phyloP scores from a whole-genome alignment of 495 filamentous ascomycete genomes.

The Hamigera avellanea region DNA sequence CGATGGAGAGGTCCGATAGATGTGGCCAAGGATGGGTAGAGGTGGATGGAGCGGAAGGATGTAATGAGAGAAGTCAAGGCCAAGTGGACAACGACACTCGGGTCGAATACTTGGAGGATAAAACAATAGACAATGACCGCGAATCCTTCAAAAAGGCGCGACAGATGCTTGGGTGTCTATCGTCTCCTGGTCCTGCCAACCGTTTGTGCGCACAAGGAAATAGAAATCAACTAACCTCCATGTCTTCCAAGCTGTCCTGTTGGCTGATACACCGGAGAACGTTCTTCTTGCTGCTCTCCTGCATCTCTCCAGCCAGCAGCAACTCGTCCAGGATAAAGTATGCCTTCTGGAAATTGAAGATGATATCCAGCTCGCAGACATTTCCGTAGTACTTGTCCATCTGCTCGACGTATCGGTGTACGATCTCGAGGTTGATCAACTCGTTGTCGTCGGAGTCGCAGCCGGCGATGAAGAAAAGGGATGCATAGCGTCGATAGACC shows the following conservation, averaged over 20 bases:
- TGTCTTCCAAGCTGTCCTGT: conserved; percentile 90
- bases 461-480: conserved; percentile 97
- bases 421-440: conserved; percentile 93
- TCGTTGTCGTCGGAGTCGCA: conserved; percentile 94
- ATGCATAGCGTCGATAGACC: conserved; percentile 96
- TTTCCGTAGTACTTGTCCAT: conserved; percentile 99
- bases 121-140: no score
- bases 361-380: conserved; percentile 97
- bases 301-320: conserved; percentile 89
- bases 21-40: no score
- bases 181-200: no score
- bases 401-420: conserved; percentile 97
- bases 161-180: no score
- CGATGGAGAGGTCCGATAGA: neutral
- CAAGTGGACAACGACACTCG: no score
- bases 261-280: conserved; percentile 88
- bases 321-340: conserved; percentile 99
- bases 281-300: conserved; percentile 99
- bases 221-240: conserved; percentile 65
- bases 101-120: no score
- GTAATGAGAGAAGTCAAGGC: no score
- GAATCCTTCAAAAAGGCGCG: no score
- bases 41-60: no score
- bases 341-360: conserved; percentile 99
- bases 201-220: conserved; percentile 1